Conservation (phyloP, 768 basidiomycete genomes). For the Kwoniella sp. region DNA sequence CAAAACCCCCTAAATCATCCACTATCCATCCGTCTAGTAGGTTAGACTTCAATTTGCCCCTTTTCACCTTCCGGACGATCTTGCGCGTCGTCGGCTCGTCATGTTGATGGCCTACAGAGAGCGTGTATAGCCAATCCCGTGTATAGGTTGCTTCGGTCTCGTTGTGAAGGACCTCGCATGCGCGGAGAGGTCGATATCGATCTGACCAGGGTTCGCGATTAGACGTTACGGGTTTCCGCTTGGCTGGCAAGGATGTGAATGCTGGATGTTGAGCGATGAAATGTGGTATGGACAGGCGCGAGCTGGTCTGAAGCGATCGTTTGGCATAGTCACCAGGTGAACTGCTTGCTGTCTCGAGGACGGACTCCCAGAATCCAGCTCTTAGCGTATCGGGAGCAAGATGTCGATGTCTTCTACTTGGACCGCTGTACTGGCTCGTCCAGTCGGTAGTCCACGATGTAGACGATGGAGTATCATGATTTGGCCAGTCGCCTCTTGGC, state of each 20-base stretch:
- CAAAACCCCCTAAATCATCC: slow-evolving; percentile 49
- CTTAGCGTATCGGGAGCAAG: not conserved
- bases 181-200: slow-evolving; percentile 43
- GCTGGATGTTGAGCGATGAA: slow-evolving; percentile 30
- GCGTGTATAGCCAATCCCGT: slow-evolving; percentile 50
- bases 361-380: slow-evolving; percentile 15
- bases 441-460: not conserved
- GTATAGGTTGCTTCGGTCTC: slow-evolving; percentile 52
- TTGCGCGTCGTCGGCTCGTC: slow-evolving; percentile 19
- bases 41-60: slow-evolving; percentile 22
- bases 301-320: not conserved
- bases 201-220: slow-evolving; percentile 52
- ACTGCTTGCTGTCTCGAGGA: not conserved
- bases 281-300: not conserved
- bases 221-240: not conserved
- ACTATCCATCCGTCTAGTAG: slow-evolving; percentile 54
- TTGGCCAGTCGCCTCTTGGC: slow-evolving; percentile 31
- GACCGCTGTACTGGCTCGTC: not conserved
- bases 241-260: slow-evolving; percentile 18
- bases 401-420: slow-evolving; percentile 8
- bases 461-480: not conserved
- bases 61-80: slow-evolving; percentile 48
- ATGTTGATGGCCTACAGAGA: slow-evolving; percentile 40
- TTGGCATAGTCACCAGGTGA: not conserved
- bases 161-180: slow-evolving; percentile 53